Evolutionary conservation across 1,139 yeast genomes (phyloP).

Genomic region (Hanseniaspora sp.): DNA sequence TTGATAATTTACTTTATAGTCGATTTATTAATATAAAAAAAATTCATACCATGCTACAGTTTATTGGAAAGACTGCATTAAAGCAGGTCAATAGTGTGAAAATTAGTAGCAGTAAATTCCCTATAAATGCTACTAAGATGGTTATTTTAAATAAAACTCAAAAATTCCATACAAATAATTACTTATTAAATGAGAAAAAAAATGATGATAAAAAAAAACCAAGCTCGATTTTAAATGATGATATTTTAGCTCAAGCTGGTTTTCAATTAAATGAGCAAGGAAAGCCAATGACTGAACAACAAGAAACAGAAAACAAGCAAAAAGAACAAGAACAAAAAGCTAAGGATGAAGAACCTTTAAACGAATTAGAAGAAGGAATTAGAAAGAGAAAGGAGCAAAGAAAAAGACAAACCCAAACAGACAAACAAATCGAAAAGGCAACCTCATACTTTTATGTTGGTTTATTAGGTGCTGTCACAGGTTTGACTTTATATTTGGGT

Average conservation of each 20-base stretch:
- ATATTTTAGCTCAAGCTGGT: constrained; percentile 72
- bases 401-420: constrained; percentile 53
- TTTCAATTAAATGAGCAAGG: constrained; percentile 39
- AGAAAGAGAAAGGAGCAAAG: constrained; percentile 29
- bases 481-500: constrained; percentile 54
- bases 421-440: constrained; percentile 51
- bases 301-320: constrained; percentile 20
- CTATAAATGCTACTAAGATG: background rate
- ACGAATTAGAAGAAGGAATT: constrained; percentile 19
- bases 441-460: constrained; percentile 61
- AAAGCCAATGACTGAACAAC: constrained; percentile 21
- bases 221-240: constrained; percentile 64
- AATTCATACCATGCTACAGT: background rate
- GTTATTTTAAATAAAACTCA: background rate
- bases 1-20: too few relatives aligned
- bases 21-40: too few relatives aligned
- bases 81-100: background rate
- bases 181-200: constrained; percentile 23
- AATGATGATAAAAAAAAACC: constrained; percentile 26
- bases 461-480: constrained; percentile 52
- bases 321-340: constrained; percentile 21
- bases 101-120: background rate
- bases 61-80: constrained; percentile 3
- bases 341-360: constrained; percentile 12
- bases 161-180: constrained; percentile 16